Conservation (phyloP, 2,329 filamentous ascomycete genomes). For the Fusarium marasasianum region DNA sequence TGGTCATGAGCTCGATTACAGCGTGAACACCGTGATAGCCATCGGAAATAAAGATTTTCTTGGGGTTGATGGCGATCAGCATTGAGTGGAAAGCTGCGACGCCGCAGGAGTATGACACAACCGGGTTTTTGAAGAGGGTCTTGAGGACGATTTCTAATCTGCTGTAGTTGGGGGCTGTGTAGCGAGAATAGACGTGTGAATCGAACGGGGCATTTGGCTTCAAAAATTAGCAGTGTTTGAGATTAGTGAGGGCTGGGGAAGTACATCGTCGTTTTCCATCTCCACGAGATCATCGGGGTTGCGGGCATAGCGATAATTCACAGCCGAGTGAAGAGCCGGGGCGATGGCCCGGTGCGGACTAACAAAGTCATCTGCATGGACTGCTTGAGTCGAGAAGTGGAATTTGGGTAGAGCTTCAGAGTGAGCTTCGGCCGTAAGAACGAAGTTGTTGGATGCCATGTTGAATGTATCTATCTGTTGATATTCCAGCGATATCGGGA, state of each 20-base stretch:
- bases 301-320: neutral
- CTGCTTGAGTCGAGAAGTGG: neutral
- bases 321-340: neutral
- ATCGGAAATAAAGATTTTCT: slow-evolving; percentile 79
- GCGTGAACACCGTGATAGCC: slow-evolving; percentile 96
- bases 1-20: slow-evolving; percentile 76
- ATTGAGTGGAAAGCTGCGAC: slow-evolving; percentile 88
- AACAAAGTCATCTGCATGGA: neutral
- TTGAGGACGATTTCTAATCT: slow-evolving; percentile 86
- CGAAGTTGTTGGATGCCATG: neutral
- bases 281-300: neutral
- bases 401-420: neutral
- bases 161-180: slow-evolving; percentile 79
- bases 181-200: slow-evolving; percentile 84
- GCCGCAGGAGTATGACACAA: slow-evolving; percentile 83
- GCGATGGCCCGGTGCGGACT: neutral
- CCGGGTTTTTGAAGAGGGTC: slow-evolving; percentile 74
- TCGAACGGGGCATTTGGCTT: slow-evolving; percentile 57
- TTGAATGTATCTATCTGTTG: neutral
- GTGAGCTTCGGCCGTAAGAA: neutral
- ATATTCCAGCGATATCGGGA: neutral
- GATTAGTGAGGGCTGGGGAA: neutral
- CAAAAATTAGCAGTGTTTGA: no score
- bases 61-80: slow-evolving; percentile 81
- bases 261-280: neutral